These are phyloP conservation scores for Groenewaldozyma auringiensis DNA, from an alignment of 1,139 yeast species.

Conservation along the genomic window DNA sequence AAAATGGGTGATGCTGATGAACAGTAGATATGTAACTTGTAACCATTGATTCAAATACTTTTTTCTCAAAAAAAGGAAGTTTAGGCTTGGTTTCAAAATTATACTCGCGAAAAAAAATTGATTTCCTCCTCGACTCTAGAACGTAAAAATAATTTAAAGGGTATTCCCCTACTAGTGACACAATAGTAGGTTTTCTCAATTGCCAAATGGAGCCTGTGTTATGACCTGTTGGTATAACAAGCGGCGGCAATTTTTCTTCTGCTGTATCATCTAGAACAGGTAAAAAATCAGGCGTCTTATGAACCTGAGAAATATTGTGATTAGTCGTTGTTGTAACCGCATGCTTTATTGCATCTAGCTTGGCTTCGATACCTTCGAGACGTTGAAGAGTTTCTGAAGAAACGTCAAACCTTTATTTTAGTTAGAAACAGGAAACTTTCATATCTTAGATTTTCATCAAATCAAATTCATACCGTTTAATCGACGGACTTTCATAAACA, in stretches of 20 bases:
- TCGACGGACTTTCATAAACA: constrained; percentile 12
- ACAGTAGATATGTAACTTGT: constrained; percentile 7
- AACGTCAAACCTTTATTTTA: neutral
- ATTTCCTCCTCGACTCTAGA: constrained; percentile 11
- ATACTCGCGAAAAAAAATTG: neutral
- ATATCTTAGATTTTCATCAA: neutral
- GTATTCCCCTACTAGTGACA: constrained; percentile 15
- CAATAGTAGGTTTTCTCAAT: constrained; percentile 12
- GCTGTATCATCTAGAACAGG: neutral
- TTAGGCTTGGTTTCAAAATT: constrained; percentile 1
- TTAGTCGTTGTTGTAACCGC: neutral
- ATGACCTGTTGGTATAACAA: constrained; percentile 5
- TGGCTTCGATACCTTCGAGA: constrained; percentile 1
- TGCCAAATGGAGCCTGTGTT: constrained; percentile 2
- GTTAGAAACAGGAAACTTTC: neutral
- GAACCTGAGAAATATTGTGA: neutral
- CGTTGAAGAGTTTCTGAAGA: neutral
- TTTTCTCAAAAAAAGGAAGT: constrained; percentile 9
- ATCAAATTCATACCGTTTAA: constrained; percentile 11
- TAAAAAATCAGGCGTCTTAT: constrained; percentile 1
- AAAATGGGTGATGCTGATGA: constrained; percentile 7
- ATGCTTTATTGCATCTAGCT: neutral
- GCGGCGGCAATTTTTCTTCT: constrained; percentile 1
- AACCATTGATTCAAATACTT: constrained; percentile 2
- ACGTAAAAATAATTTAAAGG: constrained; percentile 15